Base-by-base conservation (phyloP, 257 asterid species). In the Fraxinus excelsior region DNA sequence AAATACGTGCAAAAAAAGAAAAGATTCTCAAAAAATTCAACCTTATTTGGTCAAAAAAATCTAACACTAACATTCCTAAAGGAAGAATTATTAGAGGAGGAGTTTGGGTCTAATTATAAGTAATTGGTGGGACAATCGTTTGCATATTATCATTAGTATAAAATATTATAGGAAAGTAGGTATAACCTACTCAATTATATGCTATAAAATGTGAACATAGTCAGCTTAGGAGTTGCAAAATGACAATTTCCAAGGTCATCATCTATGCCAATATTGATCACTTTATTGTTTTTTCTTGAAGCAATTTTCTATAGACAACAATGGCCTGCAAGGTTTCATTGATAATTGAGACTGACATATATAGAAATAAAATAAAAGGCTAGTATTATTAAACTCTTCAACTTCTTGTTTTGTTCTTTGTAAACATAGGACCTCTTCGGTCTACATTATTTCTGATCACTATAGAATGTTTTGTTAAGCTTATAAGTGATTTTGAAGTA, bases 181-280 rank as follows among this genome's bases (percentile, higher is more conserved):
- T 26, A 4, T 8, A 25, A 26, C 34, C 18, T 25, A 62, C 68
- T 62, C 35, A 62, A 25, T 62, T 62, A 62, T 62, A 23, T 62
- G 26, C 7, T 25, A 62, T 62, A 62, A 62, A 62, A 62, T 62
- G n/a, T 3, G 32, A 62, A 10, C 34, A 9, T 62, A 26, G 68
- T 62, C 35, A 62, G 68, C 68, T 29, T 62, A 62, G 68, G 28
- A 62, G 35, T 62, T 62, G 68, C 68, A 62, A 62, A 23, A 25
- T 62, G 68, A 62, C 68, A 62, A 62, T 62, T 62, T 25, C 68
- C 68, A 11, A 62, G 18, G 68, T 62, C 34, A 9, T 42, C 49
- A 9, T 42, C 49, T 25, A 25, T n/a, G n/a, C n/a, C n/a, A n/a
- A n/a, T n/a, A n/a, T 25, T 4, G 31, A 7, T 21, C 29, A 58